These are phyloP conservation scores for Baudoinia panamericana DNA, from an alignment of 495 filamentous ascomycete species.

Conservation along the genomic window DNA sequence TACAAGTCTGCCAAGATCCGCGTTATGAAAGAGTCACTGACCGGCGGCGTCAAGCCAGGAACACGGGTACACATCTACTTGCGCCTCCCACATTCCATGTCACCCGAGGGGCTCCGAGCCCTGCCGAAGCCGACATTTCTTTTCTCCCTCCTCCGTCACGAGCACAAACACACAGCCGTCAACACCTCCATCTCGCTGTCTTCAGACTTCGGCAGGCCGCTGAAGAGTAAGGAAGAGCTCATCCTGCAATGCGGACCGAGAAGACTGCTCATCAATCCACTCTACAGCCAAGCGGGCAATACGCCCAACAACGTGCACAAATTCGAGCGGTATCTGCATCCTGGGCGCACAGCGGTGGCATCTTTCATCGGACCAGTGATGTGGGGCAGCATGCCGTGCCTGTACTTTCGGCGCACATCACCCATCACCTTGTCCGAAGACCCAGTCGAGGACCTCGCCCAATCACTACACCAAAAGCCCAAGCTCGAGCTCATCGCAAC, in stretches of 20 bases:
- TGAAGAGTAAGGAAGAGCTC: slow-evolving; percentile 81
- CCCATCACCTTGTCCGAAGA: slow-evolving; percentile 21
- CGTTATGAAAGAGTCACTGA: slow-evolving; percentile 62
- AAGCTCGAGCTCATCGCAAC: slow-evolving; percentile 62
- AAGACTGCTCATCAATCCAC: slow-evolving; percentile 70
- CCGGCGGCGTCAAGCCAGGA: slow-evolving; percentile 73
- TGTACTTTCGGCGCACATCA: slow-evolving; percentile 58
- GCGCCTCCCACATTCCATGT: slow-evolving; percentile 25
- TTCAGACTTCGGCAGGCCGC: slow-evolving; percentile 53
- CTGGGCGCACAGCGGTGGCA: slow-evolving; percentile 79
- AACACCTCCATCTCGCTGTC: slow-evolving; percentile 76
- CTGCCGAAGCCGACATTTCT: slow-evolving; percentile 46
- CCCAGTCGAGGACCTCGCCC: slow-evolving; percentile 23
- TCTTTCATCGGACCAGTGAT: slow-evolving; percentile 80
- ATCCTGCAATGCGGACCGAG: slow-evolving; percentile 81
- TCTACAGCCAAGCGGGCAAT: slow-evolving; percentile 72
- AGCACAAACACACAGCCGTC: slow-evolving; percentile 79
- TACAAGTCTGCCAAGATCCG: slow-evolving; percentile 69
- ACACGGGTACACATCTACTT: slow-evolving; percentile 70
- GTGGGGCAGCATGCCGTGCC: slow-evolving; percentile 78
- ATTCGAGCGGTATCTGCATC: slow-evolving; percentile 84
- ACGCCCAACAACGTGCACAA: slow-evolving; percentile 94
- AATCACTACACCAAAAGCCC: slow-evolving; percentile 2
- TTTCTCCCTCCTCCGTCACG: slow-evolving; percentile 80
- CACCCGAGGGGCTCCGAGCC: slow-evolving; percentile 46